Base-by-base conservation (phyloP, 352 stramenopile species). In the Phytophthora tentaculata region DNA sequence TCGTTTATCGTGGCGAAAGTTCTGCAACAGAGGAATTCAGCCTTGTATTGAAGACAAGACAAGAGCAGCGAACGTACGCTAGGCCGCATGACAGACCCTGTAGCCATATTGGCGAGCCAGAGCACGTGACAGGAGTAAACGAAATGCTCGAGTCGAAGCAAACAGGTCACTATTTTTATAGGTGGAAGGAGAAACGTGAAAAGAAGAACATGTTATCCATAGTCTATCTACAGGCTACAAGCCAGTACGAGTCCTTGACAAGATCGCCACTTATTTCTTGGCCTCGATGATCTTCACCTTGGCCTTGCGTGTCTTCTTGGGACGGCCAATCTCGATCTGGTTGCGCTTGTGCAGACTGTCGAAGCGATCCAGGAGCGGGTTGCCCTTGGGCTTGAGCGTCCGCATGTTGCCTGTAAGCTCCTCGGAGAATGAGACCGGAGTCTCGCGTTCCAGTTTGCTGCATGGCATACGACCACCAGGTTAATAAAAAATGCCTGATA, bases 281-380 rank as follows among this genome's bases (percentile, higher is more conserved):
- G 71, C 76, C 60, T 92, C 84, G 65, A 93, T 91, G 58, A 92
- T 91, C 62, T 82, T 86, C 59, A 92, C 72, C 76, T 94, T 94
- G 61, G 74, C 71, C 73, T 94, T 94, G 69, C 73, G 71, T 24
- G 81, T 86, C 64, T 80, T 76, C 51, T 74, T 79, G n/a, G 81
- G 79, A 32, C 81, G 71, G 35, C 87, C 89, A 59, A 91, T 80
- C 47, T 91, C 73, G 59, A 96, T 90, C 83, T 90, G 77, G 71
- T 95, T 96, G 61, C 88, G 86, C 77, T 94, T 92, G 83, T 93
- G 88, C 52, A 96, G 66, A 77, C 83, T 94, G 70, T 96, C 88
- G 67, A 90, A 95, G 29, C 88, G 86, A 59, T 96, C 88, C 47
- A 94, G 70, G 19, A 96, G 70, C 41, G 86, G 82, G 59, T 90